phyloP scores from a whole-genome alignment of 768 basidiomycete species.

The Dioszegia aurantiaca region DNA sequence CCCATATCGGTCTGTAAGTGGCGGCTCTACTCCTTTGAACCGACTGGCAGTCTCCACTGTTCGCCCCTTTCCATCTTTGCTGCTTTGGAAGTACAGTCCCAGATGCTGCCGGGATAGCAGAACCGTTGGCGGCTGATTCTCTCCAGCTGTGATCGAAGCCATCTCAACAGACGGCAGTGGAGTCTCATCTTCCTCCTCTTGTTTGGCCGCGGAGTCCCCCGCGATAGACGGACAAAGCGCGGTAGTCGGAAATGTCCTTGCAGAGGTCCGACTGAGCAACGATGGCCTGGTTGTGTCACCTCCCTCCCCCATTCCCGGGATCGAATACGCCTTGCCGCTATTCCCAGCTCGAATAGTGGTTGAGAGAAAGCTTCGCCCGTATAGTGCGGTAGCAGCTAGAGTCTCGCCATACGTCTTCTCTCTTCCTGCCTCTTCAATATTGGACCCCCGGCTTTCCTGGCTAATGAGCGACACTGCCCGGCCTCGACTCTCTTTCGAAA shows the following conservation, averaged over 20 bases:
- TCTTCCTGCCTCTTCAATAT: conserved; percentile 8
- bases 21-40: conserved; percentile 40
- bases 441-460: conserved; percentile 14
- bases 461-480: conserved; percentile 34
- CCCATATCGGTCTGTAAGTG: conserved; percentile 50
- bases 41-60: conserved; percentile 36
- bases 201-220: conserved; percentile 20
- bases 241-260: conserved; percentile 34
- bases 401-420: conserved; percentile 39
- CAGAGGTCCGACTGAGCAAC: conserved; percentile 29
- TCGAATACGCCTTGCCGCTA: conserved; percentile 12
- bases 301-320: conserved; percentile 3
- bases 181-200: conserved; percentile 1
- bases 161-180: conserved; percentile 43
- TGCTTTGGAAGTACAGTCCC: conserved; percentile 35
- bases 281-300: conserved; percentile 26
- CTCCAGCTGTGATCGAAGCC: conserved; percentile 39
- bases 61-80: conserved; percentile 8
- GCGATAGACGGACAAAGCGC: conserved; percentile 26
- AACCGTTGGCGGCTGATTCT: conserved; percentile 46
- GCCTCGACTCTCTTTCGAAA: conserved; percentile 21
- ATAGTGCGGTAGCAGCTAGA: conserved; percentile 36
- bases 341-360: conserved; percentile 22
- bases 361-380: conserved; percentile 36
- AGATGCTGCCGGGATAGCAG: conserved; percentile 43